A percentile compares a stretch with the other conserved stretches of the same genome.
phyloP scores from a whole-genome alignment of 805 yeast species.

The Wickerhamomyces chaumierensis region DNA sequence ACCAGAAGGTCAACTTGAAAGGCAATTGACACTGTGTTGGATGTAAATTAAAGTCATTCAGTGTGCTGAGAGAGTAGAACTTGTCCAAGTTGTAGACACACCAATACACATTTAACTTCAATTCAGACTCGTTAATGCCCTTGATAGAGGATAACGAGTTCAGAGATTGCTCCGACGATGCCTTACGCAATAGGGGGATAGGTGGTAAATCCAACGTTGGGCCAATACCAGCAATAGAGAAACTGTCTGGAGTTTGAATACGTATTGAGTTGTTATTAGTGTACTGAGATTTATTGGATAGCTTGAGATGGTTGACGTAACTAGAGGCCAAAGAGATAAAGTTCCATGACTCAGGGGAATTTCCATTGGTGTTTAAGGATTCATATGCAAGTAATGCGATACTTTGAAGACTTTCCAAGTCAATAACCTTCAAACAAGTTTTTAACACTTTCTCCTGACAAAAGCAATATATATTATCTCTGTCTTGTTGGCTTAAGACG shows the following conservation, averaged over 20 bases:
- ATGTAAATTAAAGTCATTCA: slow-evolving; percentile 14
- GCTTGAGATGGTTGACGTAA: slow-evolving; percentile 14
- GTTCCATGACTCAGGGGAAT: slow-evolving; percentile 18
- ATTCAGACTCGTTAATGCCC: slow-evolving; percentile 8
- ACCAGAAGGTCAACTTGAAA: slow-evolving; percentile 10
- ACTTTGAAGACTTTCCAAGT: slow-evolving; percentile 13
- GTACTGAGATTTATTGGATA: slow-evolving; percentile 7
- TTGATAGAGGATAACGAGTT: background rate
- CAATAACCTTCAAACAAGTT: slow-evolving; percentile 11
- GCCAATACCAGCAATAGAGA: slow-evolving; percentile 9
- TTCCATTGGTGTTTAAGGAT: slow-evolving; percentile 12
- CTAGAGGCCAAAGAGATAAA: slow-evolving; percentile 18
- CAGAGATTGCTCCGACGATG: background rate
- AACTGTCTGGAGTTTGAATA: background rate
- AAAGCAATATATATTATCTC: slow-evolving; percentile 3
- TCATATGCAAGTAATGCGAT: slow-evolving; percentile 15
- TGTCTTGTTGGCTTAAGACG: slow-evolving; percentile 6
- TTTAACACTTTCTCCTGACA: slow-evolving; percentile 14
- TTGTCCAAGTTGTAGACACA: slow-evolving; percentile 15
- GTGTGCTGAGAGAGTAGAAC: slow-evolving; percentile 14
- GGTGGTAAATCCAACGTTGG: slow-evolving; percentile 7
- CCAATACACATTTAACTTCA: slow-evolving; percentile 18
- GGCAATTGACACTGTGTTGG: slow-evolving; percentile 6
- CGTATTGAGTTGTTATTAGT: too few species aligned
- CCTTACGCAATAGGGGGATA: background rate